Conservation (phyloP, 2,329 filamentous ascomycete species). For the Aspergillus persii region DNA sequence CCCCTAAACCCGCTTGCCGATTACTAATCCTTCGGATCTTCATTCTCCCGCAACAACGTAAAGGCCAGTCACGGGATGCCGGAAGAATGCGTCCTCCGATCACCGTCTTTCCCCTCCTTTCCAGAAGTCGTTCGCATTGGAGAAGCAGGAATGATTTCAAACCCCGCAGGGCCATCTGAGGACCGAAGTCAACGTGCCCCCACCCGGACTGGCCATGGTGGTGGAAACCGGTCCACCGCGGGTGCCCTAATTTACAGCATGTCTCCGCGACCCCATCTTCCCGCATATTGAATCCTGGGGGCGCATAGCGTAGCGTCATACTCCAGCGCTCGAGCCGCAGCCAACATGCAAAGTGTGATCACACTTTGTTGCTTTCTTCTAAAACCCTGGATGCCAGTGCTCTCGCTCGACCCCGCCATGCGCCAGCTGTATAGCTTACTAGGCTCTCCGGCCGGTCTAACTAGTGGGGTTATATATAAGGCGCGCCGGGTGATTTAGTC, state of each 20-base stretch:
- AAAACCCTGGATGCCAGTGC: background rate
- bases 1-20: too few relatives aligned
- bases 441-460: background rate
- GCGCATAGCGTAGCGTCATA: conserved; percentile 18
- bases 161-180: background rate
- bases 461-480: conserved; percentile 3
- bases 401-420: conserved; percentile 1
- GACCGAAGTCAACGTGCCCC: background rate
- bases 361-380: background rate
- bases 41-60: too few relatives aligned
- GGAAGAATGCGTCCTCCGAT: background rate
- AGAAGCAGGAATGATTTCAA: background rate
- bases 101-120: background rate
- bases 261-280: conserved; percentile 5
- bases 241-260: conserved; percentile 2
- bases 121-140: background rate
- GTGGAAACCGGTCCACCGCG: background rate
- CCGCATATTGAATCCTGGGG: conserved; percentile 9
- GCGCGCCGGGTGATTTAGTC: background rate
- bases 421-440: background rate
- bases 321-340: background rate
- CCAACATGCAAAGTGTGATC: background rate
- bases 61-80: too few relatives aligned
- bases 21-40: too few relatives aligned
- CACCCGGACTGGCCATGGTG: background rate